phyloP scores from a whole-genome alignment of 2,329 filamentous ascomycete species.

The Sporothrix pseudoabietina region DNA sequence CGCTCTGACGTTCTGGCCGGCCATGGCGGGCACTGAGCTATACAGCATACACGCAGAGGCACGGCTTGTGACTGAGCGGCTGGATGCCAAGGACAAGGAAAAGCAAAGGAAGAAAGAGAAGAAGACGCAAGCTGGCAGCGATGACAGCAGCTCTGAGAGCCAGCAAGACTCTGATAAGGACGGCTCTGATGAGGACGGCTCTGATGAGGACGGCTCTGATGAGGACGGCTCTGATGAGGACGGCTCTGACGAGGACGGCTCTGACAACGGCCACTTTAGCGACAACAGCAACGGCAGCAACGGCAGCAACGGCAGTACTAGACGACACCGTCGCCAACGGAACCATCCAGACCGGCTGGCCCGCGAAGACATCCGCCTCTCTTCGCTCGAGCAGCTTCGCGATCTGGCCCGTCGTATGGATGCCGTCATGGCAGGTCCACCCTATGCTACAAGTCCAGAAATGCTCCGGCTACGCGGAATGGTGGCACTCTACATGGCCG shows the following conservation, averaged over 20 bases:
- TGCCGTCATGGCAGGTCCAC: constrained; percentile 66
- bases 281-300: constrained; percentile 33
- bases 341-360: constrained; percentile 35
- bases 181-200: background rate
- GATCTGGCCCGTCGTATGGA: constrained; percentile 72
- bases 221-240: background rate
- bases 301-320: constrained; percentile 29
- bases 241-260: background rate
- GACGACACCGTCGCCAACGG: background rate
- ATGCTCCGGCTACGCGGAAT: constrained; percentile 73
- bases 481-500: constrained; percentile 72
- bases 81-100: constrained; percentile 37
- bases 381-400: constrained; percentile 61
- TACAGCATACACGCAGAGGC: constrained; percentile 70
- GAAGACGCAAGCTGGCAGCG: background rate
- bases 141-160: constrained; percentile 27
- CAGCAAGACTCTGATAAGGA: background rate
- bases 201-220: background rate
- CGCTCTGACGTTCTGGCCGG: constrained; percentile 77
- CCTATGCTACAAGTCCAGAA: constrained; percentile 68
- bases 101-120: background rate
- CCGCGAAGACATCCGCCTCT: constrained; percentile 48
- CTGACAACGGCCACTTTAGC: background rate
- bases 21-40: constrained; percentile 78
- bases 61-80: constrained; percentile 46